Base-by-base conservation (phyloP, 2,329 filamentous ascomycete species). In the Fusarium brachygibbosum region DNA sequence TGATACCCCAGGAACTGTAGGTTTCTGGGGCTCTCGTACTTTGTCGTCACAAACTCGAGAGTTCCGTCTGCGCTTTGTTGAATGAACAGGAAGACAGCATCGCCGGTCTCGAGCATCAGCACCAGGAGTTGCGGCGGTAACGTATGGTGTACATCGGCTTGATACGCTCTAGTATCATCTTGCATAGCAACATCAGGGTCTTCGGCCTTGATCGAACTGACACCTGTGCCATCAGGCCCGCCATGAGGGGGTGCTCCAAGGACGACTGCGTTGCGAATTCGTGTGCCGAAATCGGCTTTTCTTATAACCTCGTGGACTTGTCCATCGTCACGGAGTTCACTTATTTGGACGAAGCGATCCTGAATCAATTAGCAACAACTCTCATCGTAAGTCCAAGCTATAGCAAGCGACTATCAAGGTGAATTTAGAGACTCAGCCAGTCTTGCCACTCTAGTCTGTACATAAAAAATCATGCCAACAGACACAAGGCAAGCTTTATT, bases 61-160 rank as follows among this genome's bases (percentile, higher is more conserved):
- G 77, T 76, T 8, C 84, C 84, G 61, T 83, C 78, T 2, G 74
- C 68, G 0, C 74, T 72, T 31, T 82, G 79, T 48, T 79, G 81
- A 46, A 93, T 84, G 77, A 91, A 95, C 25, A 98, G 80, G 71
- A 98, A 97, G 25, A 95, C 84, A 51, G 93, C 82, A 61, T 93
- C 88, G 37, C 90, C 89, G 17, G 87, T 88, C 68, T 92, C 90
- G 11, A 98, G 85, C 23, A 93, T 88, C 17, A 98, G 81, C 6
- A 96, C 86, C 17, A 98, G 82, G 25, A 94, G 82, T 75, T 98
- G 93, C n/a, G 93, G 91, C 14, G 94, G 93, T 57, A 91, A 77
- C 63, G 71, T 28, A 31, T 44, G 68, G 17, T 50, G 48, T 9
- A 35, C 28, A 13, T 68, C 38, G 17, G 41, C 28, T 17, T 67